phyloP scores from a whole-genome alignment of 768 basidiomycete species.

The Tulasnella sp. region DNA sequence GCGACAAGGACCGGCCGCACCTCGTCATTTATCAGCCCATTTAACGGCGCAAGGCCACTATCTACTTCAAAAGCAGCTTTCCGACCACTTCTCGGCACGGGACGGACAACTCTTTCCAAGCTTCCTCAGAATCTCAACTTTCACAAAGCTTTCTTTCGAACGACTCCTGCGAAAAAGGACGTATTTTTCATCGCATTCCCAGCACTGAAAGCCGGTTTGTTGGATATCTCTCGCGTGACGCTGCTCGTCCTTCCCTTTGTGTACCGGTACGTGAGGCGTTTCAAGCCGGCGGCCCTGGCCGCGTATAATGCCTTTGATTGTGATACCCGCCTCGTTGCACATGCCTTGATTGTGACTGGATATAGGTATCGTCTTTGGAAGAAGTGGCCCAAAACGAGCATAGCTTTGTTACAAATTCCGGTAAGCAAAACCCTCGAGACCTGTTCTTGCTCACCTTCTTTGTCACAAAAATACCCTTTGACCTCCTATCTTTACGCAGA shows the following conservation, averaged over 20 bases:
- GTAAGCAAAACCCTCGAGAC: constrained; percentile 32
- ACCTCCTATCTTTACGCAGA: constrained; percentile 30
- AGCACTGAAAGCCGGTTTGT: constrained; percentile 41
- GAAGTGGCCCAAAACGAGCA: constrained; percentile 38
- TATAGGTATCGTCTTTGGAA: constrained; percentile 37
- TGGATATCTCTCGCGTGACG: constrained; percentile 37
- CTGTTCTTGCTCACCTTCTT: too few species aligned
- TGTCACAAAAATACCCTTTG: too few species aligned
- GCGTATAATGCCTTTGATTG: constrained; percentile 1
- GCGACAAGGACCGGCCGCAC: not conserved
- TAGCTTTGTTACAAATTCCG: constrained; percentile 41
- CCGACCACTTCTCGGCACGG: not conserved
- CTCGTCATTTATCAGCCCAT: not conserved
- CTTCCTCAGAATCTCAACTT: not conserved
- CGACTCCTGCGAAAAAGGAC: constrained; percentile 35
- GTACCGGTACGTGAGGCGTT: constrained; percentile 31
- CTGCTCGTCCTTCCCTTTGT: constrained; percentile 38
- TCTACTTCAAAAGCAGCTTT: not conserved
- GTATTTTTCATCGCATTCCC: constrained; percentile 44
- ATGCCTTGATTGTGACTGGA: constrained; percentile 16
- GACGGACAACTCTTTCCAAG: not conserved
- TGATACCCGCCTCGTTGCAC: constrained; percentile 7
- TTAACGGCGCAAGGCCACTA: constrained; percentile 8
- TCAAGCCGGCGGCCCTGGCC: not conserved
- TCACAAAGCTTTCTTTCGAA: constrained; percentile 34